Conservation (phyloP, 2,329 filamentous ascomycete species). For the Aspergillus nomiae region DNA sequence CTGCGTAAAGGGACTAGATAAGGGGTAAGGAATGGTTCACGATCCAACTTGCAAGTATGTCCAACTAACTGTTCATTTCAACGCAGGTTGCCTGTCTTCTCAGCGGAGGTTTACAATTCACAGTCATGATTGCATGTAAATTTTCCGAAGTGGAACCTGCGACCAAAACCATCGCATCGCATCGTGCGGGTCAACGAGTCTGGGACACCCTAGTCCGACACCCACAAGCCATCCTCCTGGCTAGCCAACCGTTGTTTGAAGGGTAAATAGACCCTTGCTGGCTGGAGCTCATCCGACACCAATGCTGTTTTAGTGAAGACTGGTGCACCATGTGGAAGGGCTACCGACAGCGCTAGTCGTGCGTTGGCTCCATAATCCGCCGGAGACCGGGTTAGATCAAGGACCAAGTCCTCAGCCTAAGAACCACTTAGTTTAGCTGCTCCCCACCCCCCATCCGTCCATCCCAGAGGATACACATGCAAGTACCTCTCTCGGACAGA, state of each 20-base stretch:
- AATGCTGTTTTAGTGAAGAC: conserved; percentile 15
- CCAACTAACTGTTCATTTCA: conserved; percentile 1
- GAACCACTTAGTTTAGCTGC: conserved; percentile 26
- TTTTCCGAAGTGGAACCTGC: conserved; percentile 28
- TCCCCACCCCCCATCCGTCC: conserved; percentile 28
- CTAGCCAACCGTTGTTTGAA: conserved; percentile 24
- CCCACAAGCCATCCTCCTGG: conserved; percentile 20
- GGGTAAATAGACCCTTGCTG: conserved; percentile 23
- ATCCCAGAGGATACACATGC: conserved; percentile 15
- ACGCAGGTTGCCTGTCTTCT: neutral
- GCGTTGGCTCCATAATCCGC: conserved; percentile 28
- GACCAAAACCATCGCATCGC: conserved; percentile 23
- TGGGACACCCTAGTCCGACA: conserved; percentile 21
- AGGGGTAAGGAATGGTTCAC: conserved; percentile 6
- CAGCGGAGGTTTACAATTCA: conserved; percentile 4
- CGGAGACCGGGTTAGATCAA: conserved; percentile 30
- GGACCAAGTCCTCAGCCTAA: conserved; percentile 18
- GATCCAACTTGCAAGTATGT: conserved; percentile 1
- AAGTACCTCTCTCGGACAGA: conserved; percentile 4
- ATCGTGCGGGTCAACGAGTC: conserved; percentile 23
- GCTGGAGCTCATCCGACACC: conserved; percentile 17
- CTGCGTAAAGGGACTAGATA: conserved; percentile 8
- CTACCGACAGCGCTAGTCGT: conserved; percentile 28
- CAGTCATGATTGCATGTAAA: conserved; percentile 21
- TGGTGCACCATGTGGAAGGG: conserved; percentile 27